phyloP scores from a whole-genome alignment of 228 moss, liverwort and hornwort species.

The Sphagnum fallax region DNA sequence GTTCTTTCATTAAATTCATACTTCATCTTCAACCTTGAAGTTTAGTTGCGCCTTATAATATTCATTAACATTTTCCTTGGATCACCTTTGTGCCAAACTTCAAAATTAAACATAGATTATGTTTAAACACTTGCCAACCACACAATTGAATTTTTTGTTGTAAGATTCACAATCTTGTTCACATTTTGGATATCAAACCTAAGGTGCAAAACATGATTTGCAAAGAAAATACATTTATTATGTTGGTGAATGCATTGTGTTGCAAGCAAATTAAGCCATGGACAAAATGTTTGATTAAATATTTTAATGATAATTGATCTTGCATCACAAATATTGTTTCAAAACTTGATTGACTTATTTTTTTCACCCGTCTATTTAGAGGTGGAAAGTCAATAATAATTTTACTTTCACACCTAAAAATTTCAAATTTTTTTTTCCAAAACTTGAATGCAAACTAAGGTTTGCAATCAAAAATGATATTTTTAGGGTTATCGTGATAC shows the following conservation, averaged over 20 bases:
- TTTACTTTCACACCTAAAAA: background rate
- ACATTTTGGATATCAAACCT: no score
- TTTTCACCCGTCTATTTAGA: background rate
- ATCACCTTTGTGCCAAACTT: no score
- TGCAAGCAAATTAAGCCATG: background rate
- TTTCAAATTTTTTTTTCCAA: background rate
- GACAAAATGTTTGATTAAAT: background rate
- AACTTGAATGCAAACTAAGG: background rate
- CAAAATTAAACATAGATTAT: no score
- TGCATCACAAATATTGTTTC: constrained; percentile 1
- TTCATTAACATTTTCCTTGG: no score
- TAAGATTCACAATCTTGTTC: no score
- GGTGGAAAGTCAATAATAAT: background rate
- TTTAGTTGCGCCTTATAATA: no score
- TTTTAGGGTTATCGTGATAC: no score
- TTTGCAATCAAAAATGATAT: no score
- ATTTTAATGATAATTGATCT: constrained; percentile 8
- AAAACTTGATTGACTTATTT: constrained; percentile 4
- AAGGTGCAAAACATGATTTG: background rate
- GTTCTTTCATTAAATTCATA: no score
- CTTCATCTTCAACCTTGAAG: no score
- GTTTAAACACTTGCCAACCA: no score
- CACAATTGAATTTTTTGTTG: no score
- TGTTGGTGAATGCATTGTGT: background rate
- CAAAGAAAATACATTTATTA: background rate